Conservation (phyloP, 2,329 filamentous ascomycete genomes). For the Pyrenophora teres region DNA sequence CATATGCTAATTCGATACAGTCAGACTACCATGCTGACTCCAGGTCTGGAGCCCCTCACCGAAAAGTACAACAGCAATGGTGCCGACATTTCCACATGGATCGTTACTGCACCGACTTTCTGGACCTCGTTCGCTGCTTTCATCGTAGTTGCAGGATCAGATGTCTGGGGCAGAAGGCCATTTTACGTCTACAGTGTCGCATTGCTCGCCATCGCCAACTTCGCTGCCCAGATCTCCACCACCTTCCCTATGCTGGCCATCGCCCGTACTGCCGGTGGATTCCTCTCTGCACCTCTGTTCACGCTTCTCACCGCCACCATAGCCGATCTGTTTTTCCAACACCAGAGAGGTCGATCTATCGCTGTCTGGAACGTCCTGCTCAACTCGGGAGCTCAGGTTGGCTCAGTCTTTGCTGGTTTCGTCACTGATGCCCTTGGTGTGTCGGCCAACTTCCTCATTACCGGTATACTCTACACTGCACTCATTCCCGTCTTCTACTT, state of each 20-base stretch:
- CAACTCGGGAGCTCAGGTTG: slow-evolving; percentile 17
- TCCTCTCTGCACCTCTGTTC: slow-evolving; percentile 18
- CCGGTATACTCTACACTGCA: slow-evolving; percentile 10
- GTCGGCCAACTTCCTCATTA: slow-evolving; percentile 14
- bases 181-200: slow-evolving; percentile 16
- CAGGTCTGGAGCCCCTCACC: slow-evolving; percentile 13
- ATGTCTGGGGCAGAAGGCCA: slow-evolving; percentile 16
- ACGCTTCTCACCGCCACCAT: slow-evolving; percentile 19
- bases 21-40: slow-evolving; percentile 17
- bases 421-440: slow-evolving; percentile 18
- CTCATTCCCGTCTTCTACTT: slow-evolving; percentile 16
- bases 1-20: slow-evolving; percentile 5
- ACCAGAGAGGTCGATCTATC: slow-evolving; percentile 18
- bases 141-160: slow-evolving; percentile 13
- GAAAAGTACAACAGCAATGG: slow-evolving; percentile 16
- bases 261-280: slow-evolving; percentile 15
- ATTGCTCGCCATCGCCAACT: slow-evolving; percentile 14
- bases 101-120: slow-evolving; percentile 19
- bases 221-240: slow-evolving; percentile 11
- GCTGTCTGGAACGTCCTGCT: slow-evolving; percentile 20
- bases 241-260: slow-evolving; percentile 14
- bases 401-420: slow-evolving; percentile 16
- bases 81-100: slow-evolving; percentile 15
- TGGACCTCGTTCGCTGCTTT: slow-evolving; percentile 20
- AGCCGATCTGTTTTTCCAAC: slow-evolving; percentile 19